Evolutionary conservation across 495 filamentous ascomycete species (phyloP).

Genomic region (Hypomontagnella monticulosa): DNA sequence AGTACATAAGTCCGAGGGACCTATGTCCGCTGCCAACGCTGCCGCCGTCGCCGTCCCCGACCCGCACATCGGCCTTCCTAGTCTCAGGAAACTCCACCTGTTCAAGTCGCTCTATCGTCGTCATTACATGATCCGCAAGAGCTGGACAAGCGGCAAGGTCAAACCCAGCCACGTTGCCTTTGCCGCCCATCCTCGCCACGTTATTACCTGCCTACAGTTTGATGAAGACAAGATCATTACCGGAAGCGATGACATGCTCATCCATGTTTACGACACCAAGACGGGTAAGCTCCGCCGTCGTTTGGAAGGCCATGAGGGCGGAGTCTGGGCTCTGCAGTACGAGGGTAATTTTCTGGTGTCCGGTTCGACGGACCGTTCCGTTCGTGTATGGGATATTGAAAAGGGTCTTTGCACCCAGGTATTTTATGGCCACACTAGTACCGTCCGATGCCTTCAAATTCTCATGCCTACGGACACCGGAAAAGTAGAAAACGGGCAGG

Average conservation of each 20-base stretch:
- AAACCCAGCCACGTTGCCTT: slow-evolving; percentile 96
- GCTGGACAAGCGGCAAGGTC: slow-evolving; percentile 86
- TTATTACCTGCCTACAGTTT: slow-evolving; percentile 97
- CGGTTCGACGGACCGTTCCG: slow-evolving; percentile 94
- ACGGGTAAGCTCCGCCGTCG: slow-evolving; percentile 85
- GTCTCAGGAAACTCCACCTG: slow-evolving; percentile 83
- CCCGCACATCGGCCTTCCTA: slow-evolving; percentile 79
- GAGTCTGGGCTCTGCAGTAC: slow-evolving; percentile 98
- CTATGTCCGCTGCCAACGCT: slow-evolving; percentile 83
- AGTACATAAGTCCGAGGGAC: slow-evolving; percentile 72
- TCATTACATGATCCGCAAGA: slow-evolving; percentile 85
- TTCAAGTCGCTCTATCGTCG: slow-evolving; percentile 97
- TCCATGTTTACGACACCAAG: slow-evolving; percentile 98
- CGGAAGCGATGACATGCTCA: slow-evolving; percentile 96
- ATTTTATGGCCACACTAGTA: slow-evolving; percentile 97
- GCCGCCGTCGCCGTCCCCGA: slow-evolving; percentile 83
- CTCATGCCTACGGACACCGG: slow-evolving; percentile 85
- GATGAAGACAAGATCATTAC: slow-evolving; percentile 98
- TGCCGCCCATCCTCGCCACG: slow-evolving; percentile 91
- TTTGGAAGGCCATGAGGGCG: slow-evolving; percentile 93
- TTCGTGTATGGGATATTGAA: slow-evolving; percentile 97
- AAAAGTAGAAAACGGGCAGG: slow-evolving; percentile 72
- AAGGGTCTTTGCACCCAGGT: slow-evolving; percentile 89
- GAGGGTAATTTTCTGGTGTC: slow-evolving; percentile 94
- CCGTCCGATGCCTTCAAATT: slow-evolving; percentile 95